Evolutionary conservation across 2,329 filamentous ascomycete species (phyloP), one percentile per base, ranked within the genome.

Genomic region (Epichloe sp.): DNA sequence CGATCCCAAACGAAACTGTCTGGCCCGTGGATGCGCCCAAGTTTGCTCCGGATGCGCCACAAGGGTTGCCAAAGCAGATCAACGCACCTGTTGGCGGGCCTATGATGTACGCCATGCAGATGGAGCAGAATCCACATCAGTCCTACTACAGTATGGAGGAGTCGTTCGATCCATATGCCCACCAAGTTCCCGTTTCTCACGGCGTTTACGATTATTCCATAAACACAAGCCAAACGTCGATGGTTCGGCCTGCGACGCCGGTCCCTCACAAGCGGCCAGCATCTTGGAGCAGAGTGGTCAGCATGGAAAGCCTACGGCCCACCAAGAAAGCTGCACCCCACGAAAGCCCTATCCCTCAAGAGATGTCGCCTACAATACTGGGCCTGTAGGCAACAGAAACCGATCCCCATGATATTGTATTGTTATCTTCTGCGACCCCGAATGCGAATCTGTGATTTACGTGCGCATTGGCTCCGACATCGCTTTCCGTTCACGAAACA

Each of bases 11-110:
- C 49, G 67, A 69, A 52, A 58, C 58, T 10, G 59, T 62, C 23
- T 68, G 68, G 64, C 63, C 67, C 3, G 57, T 64, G n/a, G 66
- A 68, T 43, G 65, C 65, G 5, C 67, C 67, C 49, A 67, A 67
- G 55, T 69, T 70, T 52, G 66, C 66, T 7, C 66, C 67, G 8
- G 67, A 70, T 37, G 54, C 54, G 31, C 55, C 58, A 5, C 55
- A 52, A 12, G 55, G 50, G 5, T 44, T 63, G 44, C 60, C 60
- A 12, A 64, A 61, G 52, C 65, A 67, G 52, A 59, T 66, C 56
- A 61, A 62, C 50, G 63, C 62, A 10, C 62, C 65, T 23, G 59
- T 59, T 44, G 63, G 62, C 49, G 57, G 61, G 5, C 56, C 62
- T 12, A 47, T 60, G 57, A 64, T 60, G 59, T 67, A 58, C 49